Evolutionary conservation across 345 rosid genomes (phyloP), one percentile per base, ranked within the genome.

Genomic region (Raphanus raphanistrum): DNA sequence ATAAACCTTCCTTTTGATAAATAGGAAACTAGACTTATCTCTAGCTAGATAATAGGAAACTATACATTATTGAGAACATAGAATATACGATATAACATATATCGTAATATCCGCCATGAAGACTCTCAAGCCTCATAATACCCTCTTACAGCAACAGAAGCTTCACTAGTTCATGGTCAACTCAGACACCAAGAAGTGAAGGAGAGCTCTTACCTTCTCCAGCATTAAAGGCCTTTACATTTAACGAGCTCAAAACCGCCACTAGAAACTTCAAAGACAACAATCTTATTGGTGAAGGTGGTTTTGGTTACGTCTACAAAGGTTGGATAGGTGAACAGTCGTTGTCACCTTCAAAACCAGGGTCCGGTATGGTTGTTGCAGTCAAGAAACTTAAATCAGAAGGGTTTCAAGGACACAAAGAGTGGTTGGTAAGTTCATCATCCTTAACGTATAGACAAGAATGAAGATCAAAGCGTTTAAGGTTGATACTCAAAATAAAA

Each of bases 211-310:
- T 94, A 83, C 85, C 86, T 43, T 94, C 93, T 28, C 90, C 97
- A 25, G 87, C 88, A 79, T 74, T 91, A 61, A 94, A 94, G 77
- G 88, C 90, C 33, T 94, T 94, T 82, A 32, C 86, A 3, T 90
- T 89, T 79, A 84, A 70, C 54, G 98, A 94, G 69, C 84, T 94
- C 55, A 89, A 84, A 79, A 88, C 78, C 70, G 96, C 98, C 73
- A 91, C 98, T 9, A 88, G 94, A 79, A 94, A 91, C 83, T 94
- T 94, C 72, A 94, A 94, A 33, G 83, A 90, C 0, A 87, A 85
- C 38, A 91, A 87, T 82, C 87, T 94, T 63, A 90, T 94, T 1
- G 98, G 98, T 54, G 98, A 91, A 81, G 98, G 98, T 35, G 98
- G 98, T 29, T 94, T 91, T 77, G 98, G 97, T 15, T 50, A 50